Percentiles rank a stretch among this genome's conserved stretches.
These are phyloP conservation scores for Keqinozyma sinolaborantium DNA, from an alignment of 1,139 yeast species.

Conservation along the genomic window DNA sequence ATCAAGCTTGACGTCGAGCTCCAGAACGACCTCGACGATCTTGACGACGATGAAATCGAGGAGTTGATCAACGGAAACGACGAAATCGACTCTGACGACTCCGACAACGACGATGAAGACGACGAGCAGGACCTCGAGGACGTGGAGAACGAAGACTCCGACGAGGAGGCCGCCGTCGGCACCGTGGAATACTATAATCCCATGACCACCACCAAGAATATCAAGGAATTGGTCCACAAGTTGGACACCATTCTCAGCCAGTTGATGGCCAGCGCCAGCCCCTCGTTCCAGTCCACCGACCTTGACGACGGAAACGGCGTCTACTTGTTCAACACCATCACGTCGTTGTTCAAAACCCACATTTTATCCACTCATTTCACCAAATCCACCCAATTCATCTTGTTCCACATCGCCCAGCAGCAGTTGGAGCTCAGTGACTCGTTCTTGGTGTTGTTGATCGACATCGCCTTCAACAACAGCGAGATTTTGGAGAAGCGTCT, in stretches of 20 bases:
- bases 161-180: slow-evolving; percentile 23
- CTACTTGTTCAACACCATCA: slow-evolving; percentile 69
- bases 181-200: slow-evolving; percentile 33
- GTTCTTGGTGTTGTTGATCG: slow-evolving; percentile 76
- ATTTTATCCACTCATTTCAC: slow-evolving; percentile 92
- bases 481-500: slow-evolving; percentile 74
- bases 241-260: slow-evolving; percentile 64
- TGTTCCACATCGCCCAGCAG: slow-evolving; percentile 80
- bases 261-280: slow-evolving; percentile 49
- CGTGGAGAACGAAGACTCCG: slow-evolving; percentile 23
- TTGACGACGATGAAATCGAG: slow-evolving; percentile 72
- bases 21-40: slow-evolving; percentile 82
- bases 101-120: slow-evolving; percentile 19
- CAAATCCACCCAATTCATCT: slow-evolving; percentile 78
- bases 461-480: slow-evolving; percentile 67
- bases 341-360: slow-evolving; percentile 75
- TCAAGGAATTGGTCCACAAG: slow-evolving; percentile 58
- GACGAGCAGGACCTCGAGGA: slow-evolving; percentile 30
- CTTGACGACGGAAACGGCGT: slow-evolving; percentile 64
- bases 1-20: slow-evolving; percentile 92
- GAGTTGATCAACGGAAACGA: slow-evolving; percentile 56
- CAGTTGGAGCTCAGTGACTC: slow-evolving; percentile 84
- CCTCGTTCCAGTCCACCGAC: slow-evolving; percentile 49
- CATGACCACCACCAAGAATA: slow-evolving; percentile 46
- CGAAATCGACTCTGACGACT: slow-evolving; percentile 29